Evolutionary conservation across 192 early-diverging fungal species (phyloP).

Genomic region (Coemansia nantahalensis): DNA sequence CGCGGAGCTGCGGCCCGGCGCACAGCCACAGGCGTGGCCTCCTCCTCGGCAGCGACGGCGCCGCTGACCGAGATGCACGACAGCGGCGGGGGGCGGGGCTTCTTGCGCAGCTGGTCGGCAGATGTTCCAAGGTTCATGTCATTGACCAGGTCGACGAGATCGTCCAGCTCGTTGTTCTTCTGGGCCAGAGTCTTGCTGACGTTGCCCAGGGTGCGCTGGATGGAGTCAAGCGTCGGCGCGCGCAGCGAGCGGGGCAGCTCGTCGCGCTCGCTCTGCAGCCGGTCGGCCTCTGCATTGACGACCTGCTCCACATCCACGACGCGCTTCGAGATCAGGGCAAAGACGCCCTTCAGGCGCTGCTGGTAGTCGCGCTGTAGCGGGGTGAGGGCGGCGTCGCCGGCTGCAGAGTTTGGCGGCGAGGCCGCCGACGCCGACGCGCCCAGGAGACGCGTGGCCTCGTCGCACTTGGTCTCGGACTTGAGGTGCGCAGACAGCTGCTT

Average conservation of each 20-base stretch:
- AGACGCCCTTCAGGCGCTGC: slow-evolving; percentile 25
- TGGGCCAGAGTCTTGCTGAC: slow-evolving; percentile 35
- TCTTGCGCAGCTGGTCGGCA: not conserved
- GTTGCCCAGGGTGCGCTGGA: slow-evolving; percentile 51
- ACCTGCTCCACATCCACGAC: slow-evolving; percentile 24
- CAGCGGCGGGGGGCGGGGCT: slow-evolving; percentile 4
- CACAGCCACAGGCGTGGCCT: too few relatives aligned
- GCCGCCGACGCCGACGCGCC: slow-evolving; percentile 10
- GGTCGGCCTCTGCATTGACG: slow-evolving; percentile 13
- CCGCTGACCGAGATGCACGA: not conserved
- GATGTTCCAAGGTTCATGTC: slow-evolving; percentile 10
- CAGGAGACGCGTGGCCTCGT: slow-evolving; percentile 37
- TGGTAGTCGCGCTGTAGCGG: slow-evolving; percentile 46
- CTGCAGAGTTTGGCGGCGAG: not conserved
- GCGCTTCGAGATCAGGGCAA: slow-evolving; percentile 13
- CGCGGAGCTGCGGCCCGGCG: too few relatives aligned
- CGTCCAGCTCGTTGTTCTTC: slow-evolving; percentile 50
- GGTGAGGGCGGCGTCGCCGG: slow-evolving; percentile 18
- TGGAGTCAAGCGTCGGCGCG: slow-evolving; percentile 41
- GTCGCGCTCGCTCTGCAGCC: slow-evolving; percentile 10
- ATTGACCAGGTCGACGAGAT: slow-evolving; percentile 26
- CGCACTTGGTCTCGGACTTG: slow-evolving; percentile 42
- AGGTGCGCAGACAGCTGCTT: slow-evolving; percentile 18
- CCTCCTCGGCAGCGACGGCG: too few relatives aligned
- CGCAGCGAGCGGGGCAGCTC: slow-evolving; percentile 17